Evolutionary conservation across 225 moss, liverwort and hornwort species (phyloP).

Genomic region (Antitrichia curtipendula): DNA sequence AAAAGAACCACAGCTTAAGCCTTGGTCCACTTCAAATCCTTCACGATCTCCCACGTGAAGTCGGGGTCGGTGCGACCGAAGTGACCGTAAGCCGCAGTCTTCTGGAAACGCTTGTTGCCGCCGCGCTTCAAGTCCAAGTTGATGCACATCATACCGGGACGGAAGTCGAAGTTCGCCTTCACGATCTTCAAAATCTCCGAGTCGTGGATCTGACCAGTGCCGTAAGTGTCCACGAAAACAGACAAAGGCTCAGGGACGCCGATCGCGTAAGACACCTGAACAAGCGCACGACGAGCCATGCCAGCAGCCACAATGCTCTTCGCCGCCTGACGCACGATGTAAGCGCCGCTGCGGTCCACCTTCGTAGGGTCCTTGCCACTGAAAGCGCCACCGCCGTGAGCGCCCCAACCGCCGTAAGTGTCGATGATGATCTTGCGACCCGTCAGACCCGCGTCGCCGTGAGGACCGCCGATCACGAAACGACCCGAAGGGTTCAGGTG

Average conservation of each 20-base stretch:
- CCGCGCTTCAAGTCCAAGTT: constrained; percentile 80
- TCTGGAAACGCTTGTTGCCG: constrained; percentile 78
- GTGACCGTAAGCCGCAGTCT: constrained; percentile 82
- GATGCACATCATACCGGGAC: constrained; percentile 89
- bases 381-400: constrained; percentile 83
- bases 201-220: constrained; percentile 62
- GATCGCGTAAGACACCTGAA: constrained; percentile 88
- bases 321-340: constrained; percentile 85
- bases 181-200: constrained; percentile 43
- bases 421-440: constrained; percentile 89
- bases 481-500: constrained; percentile 80
- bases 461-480: constrained; percentile 82
- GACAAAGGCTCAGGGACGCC: constrained; percentile 89
- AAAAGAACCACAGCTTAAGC: neutral
- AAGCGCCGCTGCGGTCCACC: constrained; percentile 80
- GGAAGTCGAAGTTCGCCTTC: constrained; percentile 75
- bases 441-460: constrained; percentile 77
- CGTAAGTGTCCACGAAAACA: constrained; percentile 72
- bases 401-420: constrained; percentile 89
- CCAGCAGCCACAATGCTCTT: constrained; percentile 82
- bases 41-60: constrained; percentile 84
- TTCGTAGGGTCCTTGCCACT: constrained; percentile 83
- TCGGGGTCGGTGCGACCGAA: constrained; percentile 63
- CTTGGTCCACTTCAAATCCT: constrained; percentile 72
- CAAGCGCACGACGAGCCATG: constrained; percentile 58